phyloP scores from a whole-genome alignment of 352 stramenopile species.

The Aphanomyces euteiches region DNA sequence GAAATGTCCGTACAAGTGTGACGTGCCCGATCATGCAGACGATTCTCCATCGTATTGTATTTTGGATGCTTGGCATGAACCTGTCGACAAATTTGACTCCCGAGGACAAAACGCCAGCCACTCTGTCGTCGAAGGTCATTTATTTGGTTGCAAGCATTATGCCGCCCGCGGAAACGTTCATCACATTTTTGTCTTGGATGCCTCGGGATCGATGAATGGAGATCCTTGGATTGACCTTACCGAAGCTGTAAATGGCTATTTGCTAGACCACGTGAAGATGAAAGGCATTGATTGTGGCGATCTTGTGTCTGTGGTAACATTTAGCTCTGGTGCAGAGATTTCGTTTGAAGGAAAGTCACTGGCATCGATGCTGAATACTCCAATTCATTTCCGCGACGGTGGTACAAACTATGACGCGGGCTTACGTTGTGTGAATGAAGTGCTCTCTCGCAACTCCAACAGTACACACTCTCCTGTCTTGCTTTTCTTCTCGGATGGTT shows the following conservation, averaged over 20 bases:
- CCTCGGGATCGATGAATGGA: constrained; percentile 68
- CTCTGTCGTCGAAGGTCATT: constrained; percentile 54
- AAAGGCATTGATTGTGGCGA: constrained; percentile 44
- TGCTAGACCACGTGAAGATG: constrained; percentile 54
- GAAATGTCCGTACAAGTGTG: constrained; percentile 68
- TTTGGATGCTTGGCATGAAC: constrained; percentile 57
- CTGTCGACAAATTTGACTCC: background rate
- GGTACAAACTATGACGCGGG: constrained; percentile 55
- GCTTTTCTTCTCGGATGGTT: constrained; percentile 77
- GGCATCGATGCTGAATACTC: constrained; percentile 36
- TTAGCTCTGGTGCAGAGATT: constrained; percentile 43
- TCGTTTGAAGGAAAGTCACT: constrained; percentile 56
- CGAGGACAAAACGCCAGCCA: constrained; percentile 19
- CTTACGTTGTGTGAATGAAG: constrained; percentile 52
- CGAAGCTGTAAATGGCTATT: constrained; percentile 53
- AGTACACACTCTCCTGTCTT: constrained; percentile 54
- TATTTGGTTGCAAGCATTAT: constrained; percentile 71
- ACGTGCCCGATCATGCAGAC: constrained; percentile 58
- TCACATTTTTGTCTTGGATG: constrained; percentile 79
- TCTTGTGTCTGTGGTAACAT: constrained; percentile 74
- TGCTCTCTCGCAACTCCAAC: constrained; percentile 56
- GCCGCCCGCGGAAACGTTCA: constrained; percentile 52
- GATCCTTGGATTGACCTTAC: constrained; percentile 56
- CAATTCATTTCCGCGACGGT: constrained; percentile 40
- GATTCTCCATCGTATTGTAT: constrained; percentile 56